Evolutionary conservation across 2,329 filamentous ascomycete genomes (phyloP).

Genomic region (Neonectria punicea): DNA sequence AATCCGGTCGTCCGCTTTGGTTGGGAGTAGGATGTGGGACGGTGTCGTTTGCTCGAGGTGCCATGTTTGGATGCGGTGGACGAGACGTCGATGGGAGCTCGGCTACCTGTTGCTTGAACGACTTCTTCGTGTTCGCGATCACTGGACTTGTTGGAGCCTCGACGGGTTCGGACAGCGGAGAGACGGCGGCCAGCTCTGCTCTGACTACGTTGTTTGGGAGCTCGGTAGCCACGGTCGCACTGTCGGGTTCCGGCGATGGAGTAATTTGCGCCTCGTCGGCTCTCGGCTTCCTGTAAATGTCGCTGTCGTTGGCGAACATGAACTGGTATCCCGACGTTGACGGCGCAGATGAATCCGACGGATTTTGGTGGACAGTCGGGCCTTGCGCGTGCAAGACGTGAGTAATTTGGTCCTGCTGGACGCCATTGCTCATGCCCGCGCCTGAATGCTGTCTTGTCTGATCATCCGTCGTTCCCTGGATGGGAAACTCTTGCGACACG

Average conservation of each 20-base stretch:
- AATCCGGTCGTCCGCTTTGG: background rate
- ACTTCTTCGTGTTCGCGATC: background rate
- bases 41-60: background rate
- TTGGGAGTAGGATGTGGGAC: background rate
- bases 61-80: background rate
- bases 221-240: background rate
- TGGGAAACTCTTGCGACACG: background rate
- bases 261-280: background rate
- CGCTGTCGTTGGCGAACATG: background rate
- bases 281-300: background rate
- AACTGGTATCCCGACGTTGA: background rate
- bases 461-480: background rate
- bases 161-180: background rate
- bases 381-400: background rate
- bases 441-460: too few species aligned
- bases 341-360: background rate
- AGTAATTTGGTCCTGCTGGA: background rate
- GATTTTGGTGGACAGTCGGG: background rate
- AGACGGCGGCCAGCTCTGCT: background rate
- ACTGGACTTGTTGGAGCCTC: background rate
- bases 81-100: background rate
- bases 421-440: background rate
- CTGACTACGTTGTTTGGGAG: background rate
- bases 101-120: background rate
- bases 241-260: background rate